A percentile compares a stretch with the other conserved stretches of the same genome.
phyloP scores from a whole-genome alignment of 2,329 filamentous ascomycete genomes.

The Aureobasidium lini region DNA sequence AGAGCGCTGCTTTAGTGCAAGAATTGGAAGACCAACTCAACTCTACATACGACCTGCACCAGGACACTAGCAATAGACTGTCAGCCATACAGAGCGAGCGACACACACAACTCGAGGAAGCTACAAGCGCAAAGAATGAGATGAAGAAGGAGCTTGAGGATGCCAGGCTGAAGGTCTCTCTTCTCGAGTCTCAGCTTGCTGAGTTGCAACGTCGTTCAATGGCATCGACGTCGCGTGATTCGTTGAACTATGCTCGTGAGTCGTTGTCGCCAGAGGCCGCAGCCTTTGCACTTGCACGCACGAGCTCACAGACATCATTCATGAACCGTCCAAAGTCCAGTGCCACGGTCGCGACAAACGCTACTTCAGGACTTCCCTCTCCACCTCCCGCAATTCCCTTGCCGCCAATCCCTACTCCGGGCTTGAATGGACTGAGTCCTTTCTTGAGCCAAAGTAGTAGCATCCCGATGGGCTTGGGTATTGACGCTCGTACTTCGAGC shows the following conservation, averaged over 20 bases:
- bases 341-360: slow-evolving; percentile 69
- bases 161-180: slow-evolving; percentile 63
- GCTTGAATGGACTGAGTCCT: slow-evolving; percentile 24
- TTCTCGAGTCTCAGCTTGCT: slow-evolving; percentile 64
- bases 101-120: slow-evolving; percentile 35
- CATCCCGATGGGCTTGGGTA: slow-evolving; percentile 15
- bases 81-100: slow-evolving; percentile 55
- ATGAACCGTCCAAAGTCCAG: slow-evolving; percentile 40
- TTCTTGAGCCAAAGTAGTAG: neutral
- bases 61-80: slow-evolving; percentile 74
- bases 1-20: slow-evolving; percentile 84
- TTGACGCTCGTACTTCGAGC: slow-evolving; percentile 42
- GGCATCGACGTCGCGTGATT: slow-evolving; percentile 23
- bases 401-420: slow-evolving; percentile 65
- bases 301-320: slow-evolving; percentile 24
- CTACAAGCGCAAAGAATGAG: slow-evolving; percentile 34
- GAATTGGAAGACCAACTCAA: slow-evolving; percentile 96
- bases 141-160: slow-evolving; percentile 64
- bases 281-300: slow-evolving; percentile 40
- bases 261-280: slow-evolving; percentile 39
- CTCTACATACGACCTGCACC: slow-evolving; percentile 88
- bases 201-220: slow-evolving; percentile 35
- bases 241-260: slow-evolving; percentile 25
- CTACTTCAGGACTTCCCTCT: slow-evolving; percentile 70
- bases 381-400: slow-evolving; percentile 94